Evolutionary conservation across 1,284 basidiomycete species (phyloP), one percentile per base, ranked within the genome.

Genomic region (Coniferiporia sulphurascens): DNA sequence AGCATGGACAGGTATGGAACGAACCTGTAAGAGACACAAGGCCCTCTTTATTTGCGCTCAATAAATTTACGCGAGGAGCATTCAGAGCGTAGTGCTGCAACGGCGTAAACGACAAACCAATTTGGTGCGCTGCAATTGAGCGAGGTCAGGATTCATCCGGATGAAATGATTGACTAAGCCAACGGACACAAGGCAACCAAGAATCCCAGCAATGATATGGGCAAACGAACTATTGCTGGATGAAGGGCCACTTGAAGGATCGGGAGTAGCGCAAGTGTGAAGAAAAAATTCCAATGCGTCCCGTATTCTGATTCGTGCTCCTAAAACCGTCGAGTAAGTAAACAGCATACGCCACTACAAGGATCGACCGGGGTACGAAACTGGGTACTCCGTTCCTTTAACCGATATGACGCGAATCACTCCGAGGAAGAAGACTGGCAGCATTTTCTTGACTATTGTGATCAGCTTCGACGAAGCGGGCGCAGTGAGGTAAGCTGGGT

Each of bases 261-360:
- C 0, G 95, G 95, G 2, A 98, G 72, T 0, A 92, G 63, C 0
- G 87, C 93, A 12, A 99, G 78, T 0, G 97, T 98, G 67, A 98
- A 83, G 80, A 99, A 99, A 73, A 99, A 99, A 72, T 99, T 99
- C 97, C 97, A 99, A 69, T 98, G 95, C 0, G 87, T 86, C 1
- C 97, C 97, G 65, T 99, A 99, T 74, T 99, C 96, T 0, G 93
- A 88, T 48, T 91, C 86, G 65, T 99, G 97, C 77, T 99, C 96
- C 93, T 95, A 64, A 3, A 46, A 21, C 8, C 44, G 15, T 15
- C 9, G 44, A 21, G 44, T 46, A n/a, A 19, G 41, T n/a, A n/a
- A n/a, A 43, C 41, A 7, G 17, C 9, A 46, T 17, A 4, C 8
- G 12, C 44, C 44, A 21, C 4, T 46, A 12, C n/a, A n/a, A n/a